These are phyloP conservation scores for Mycena rebaudengoi DNA, from an alignment of 768 basidiomycete genomes.

Conservation along the genomic window DNA sequence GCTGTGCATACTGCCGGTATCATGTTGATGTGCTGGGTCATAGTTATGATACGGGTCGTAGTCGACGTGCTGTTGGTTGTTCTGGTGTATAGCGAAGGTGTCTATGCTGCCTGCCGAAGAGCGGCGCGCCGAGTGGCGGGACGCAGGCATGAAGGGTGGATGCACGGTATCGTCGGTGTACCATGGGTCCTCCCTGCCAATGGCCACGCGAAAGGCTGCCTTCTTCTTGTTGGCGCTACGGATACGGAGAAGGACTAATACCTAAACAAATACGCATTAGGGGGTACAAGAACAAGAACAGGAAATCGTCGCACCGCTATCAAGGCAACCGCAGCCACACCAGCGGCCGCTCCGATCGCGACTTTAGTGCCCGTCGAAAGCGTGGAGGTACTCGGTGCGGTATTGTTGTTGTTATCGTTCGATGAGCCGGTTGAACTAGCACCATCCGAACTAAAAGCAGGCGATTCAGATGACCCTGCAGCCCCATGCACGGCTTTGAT, in stretches of 20 bases:
- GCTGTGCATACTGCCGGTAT: neutral
- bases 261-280: neutral
- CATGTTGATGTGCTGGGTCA: neutral
- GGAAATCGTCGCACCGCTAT: constrained; percentile 13
- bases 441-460: no score
- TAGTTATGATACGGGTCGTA: no score
- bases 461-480: no score
- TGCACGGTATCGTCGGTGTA: constrained; percentile 15
- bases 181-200: constrained; percentile 20
- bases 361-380: constrained; percentile 20
- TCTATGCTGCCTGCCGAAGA: constrained; percentile 19
- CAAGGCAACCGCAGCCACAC: neutral
- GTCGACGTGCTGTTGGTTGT: constrained; percentile 17
- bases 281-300: neutral
- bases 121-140: neutral
- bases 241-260: constrained; percentile 10
- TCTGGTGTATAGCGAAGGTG: constrained; percentile 8
- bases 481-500: constrained; percentile 23
- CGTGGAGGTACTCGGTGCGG: neutral
- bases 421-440: no score
- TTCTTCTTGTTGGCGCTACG: constrained; percentile 1
- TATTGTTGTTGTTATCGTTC: neutral
- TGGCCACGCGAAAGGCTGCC: neutral
- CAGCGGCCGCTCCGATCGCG: constrained; percentile 19
- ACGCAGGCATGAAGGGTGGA: constrained; percentile 23